phyloP scores from a whole-genome alignment of 2,329 filamentous ascomycete genomes.

The Colletotrichum echinochloae region DNA sequence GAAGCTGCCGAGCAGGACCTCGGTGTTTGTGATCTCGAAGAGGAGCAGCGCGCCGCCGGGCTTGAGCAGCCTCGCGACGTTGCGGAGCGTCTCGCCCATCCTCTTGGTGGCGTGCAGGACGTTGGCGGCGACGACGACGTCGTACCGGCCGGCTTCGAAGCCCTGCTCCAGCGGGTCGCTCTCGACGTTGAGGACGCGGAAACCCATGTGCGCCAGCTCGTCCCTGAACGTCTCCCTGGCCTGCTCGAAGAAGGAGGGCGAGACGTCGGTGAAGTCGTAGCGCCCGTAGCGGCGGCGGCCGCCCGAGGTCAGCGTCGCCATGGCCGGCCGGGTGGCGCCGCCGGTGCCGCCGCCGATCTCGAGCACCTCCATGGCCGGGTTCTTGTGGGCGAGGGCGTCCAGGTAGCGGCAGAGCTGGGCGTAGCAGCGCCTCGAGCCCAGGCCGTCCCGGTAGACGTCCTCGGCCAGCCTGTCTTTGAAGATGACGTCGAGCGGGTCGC shows the following conservation, averaged over 20 bases:
- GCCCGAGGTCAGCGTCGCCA: conserved; percentile 41
- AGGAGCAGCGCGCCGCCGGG: conserved; percentile 49
- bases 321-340: conserved; percentile 45
- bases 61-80: conserved; percentile 45
- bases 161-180: conserved; percentile 46
- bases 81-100: conserved; percentile 44
- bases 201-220: conserved; percentile 46
- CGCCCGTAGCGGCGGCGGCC: conserved; percentile 31
- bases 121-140: conserved; percentile 49
- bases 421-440: conserved; percentile 42
- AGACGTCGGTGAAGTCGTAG: conserved; percentile 56
- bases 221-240: conserved; percentile 46
- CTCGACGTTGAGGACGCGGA: conserved; percentile 51
- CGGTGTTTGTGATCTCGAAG: conserved; percentile 45
- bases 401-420: conserved; percentile 43
- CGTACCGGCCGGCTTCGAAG: conserved; percentile 45
- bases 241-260: conserved; percentile 51
- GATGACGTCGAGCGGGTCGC: conserved; percentile 47
- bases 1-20: conserved; percentile 40
- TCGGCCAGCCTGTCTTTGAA: conserved; percentile 46
- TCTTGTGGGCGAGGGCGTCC: conserved; percentile 46
- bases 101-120: conserved; percentile 48
- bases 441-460: conserved; percentile 43
- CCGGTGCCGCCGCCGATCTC: conserved; percentile 54
- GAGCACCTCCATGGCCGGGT: conserved; percentile 50